Evolutionary conservation across 768 basidiomycete genomes (phyloP).

Genomic region (Lepiota subincarnata): DNA sequence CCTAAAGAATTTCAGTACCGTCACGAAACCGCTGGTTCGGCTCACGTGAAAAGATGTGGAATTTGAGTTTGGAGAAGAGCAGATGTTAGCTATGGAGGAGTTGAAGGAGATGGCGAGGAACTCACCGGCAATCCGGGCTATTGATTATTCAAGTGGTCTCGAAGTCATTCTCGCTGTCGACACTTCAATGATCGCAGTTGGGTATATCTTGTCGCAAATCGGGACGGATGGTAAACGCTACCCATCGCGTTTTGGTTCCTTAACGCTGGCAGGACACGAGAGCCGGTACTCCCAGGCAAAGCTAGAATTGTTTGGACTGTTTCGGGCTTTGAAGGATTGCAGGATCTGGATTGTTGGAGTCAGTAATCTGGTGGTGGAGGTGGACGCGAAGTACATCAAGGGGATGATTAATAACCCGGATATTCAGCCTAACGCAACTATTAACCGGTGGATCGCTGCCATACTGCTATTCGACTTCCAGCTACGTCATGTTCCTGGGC

Average conservation of each 20-base stretch:
- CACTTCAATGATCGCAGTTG: constrained; percentile 17
- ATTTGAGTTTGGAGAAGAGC: constrained; percentile 17
- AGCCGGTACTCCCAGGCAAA: constrained; percentile 28
- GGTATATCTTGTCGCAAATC: constrained; percentile 16
- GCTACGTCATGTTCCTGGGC: constrained; percentile 21
- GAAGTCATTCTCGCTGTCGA: constrained; percentile 21
- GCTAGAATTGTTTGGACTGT: constrained; percentile 29
- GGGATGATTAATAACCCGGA: constrained; percentile 30
- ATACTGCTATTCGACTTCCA: constrained; percentile 25
- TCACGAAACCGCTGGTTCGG: constrained; percentile 18
- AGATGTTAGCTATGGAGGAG: constrained; percentile 1
- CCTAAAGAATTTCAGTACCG: constrained; percentile 22
- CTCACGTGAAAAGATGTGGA: constrained; percentile 22
- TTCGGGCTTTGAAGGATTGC: constrained; percentile 17
- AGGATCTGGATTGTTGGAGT: constrained; percentile 24
- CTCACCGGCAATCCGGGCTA: constrained; percentile 13
- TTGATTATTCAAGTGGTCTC: constrained; percentile 14
- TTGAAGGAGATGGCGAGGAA: background rate
- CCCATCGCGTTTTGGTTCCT: constrained; percentile 19
- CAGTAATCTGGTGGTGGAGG: constrained; percentile 20
- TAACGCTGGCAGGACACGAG: constrained; percentile 17
- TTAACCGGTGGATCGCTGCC: constrained; percentile 26
- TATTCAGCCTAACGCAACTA: constrained; percentile 25
- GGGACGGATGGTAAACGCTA: constrained; percentile 13
- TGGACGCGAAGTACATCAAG: constrained; percentile 29